Percentiles rank a stretch among this genome's conserved stretches.
Evolutionary conservation across 352 stramenopile genomes (phyloP).

Genomic region (Globisporangium canariense): DNA sequence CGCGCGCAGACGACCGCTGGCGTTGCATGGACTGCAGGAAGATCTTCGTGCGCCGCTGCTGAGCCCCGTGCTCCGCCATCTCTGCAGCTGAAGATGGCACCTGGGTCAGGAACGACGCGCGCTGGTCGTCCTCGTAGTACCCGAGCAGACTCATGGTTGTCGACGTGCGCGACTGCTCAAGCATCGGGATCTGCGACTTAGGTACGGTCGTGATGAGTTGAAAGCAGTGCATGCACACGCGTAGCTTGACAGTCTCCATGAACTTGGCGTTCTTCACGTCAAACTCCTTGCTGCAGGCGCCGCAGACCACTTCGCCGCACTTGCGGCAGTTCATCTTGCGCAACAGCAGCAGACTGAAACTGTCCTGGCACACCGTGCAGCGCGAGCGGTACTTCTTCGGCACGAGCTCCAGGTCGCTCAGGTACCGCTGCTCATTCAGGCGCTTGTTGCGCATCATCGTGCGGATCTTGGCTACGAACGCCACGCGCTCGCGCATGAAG

Average conservation of each 20-base stretch:
- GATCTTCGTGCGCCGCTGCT: slow-evolving; percentile 50
- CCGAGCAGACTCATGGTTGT: slow-evolving; percentile 61
- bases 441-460: slow-evolving; percentile 66
- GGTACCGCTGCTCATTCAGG: slow-evolving; percentile 77
- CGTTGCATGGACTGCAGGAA: slow-evolving; percentile 71
- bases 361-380: slow-evolving; percentile 78
- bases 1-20: slow-evolving; percentile 7
- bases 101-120: slow-evolving; percentile 59
- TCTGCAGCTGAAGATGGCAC: slow-evolving; percentile 21
- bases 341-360: slow-evolving; percentile 77
- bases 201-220: slow-evolving; percentile 68
- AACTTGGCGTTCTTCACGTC: slow-evolving; percentile 60
- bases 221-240: slow-evolving; percentile 86
- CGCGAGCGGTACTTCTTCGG: slow-evolving; percentile 74
- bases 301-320: slow-evolving; percentile 84
- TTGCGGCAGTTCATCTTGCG: slow-evolving; percentile 86
- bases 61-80: slow-evolving; percentile 11
- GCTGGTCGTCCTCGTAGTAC: slow-evolving; percentile 60
- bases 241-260: slow-evolving; percentile 63
- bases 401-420: slow-evolving; percentile 79
- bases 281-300: slow-evolving; percentile 84
- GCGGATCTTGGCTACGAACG: slow-evolving; percentile 51
- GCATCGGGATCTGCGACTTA: slow-evolving; percentile 42
- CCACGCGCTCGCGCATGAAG: slow-evolving; percentile 41
- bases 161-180: slow-evolving; percentile 50